phyloP scores from a whole-genome alignment of 179 eudicot genomes.

The Drosera spatulata region DNA sequence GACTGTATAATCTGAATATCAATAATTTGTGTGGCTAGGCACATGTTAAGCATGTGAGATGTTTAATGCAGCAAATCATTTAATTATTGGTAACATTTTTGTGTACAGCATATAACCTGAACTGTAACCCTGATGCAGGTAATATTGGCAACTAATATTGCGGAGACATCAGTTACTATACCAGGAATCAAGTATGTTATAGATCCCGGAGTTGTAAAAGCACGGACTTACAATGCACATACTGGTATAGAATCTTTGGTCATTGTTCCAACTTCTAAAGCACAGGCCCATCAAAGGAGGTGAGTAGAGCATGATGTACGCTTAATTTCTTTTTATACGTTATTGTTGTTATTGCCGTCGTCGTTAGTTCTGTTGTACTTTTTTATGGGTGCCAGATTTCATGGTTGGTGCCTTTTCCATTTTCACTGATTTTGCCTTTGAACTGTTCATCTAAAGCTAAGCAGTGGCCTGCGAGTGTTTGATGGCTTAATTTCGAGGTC shows the following conservation, averaged over 20 bases:
- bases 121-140: slow-evolving; percentile 31
- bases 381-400: no score
- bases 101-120: not conserved
- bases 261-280: slow-evolving; percentile 83
- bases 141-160: slow-evolving; percentile 96
- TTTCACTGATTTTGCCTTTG: no score
- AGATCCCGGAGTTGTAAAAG: slow-evolving; percentile 97
- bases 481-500: no score
- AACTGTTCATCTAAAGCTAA: no score
- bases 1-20: no score
- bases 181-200: slow-evolving; percentile 96
- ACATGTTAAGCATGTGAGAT: no score
- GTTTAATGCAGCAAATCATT: no score
- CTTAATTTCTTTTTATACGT: not conserved
- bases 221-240: slow-evolving; percentile 60
- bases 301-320: slow-evolving; percentile 12
- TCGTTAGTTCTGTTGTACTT: not conserved
- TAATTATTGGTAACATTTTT: not conserved
- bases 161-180: slow-evolving; percentile 96
- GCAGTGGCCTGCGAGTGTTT: no score
- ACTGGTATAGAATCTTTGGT: slow-evolving; percentile 75
- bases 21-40: no score
- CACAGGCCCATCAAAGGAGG: slow-evolving; percentile 99
- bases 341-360: not conserved
- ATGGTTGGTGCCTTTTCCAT: no score